These are phyloP conservation scores for Pelargonium nanum DNA, from an alignment of 345 rosid genomes.

Conservation along the genomic window DNA sequence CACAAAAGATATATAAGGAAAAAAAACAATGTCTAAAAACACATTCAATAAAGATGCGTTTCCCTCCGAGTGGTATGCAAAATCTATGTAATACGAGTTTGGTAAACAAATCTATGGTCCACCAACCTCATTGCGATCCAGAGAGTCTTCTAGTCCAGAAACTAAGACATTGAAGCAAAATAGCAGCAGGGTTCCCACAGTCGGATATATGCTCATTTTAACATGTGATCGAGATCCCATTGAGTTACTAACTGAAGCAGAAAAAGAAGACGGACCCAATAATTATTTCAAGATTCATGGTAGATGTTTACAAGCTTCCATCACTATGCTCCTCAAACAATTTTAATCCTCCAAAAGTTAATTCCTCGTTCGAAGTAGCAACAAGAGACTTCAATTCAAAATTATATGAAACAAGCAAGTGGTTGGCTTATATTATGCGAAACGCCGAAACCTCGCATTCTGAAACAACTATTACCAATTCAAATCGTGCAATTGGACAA, in stretches of 20 bases:
- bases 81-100: neutral
- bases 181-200: constrained; percentile 17
- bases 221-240: constrained; percentile 15
- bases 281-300: neutral
- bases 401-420: neutral
- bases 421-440: neutral
- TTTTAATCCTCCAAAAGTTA: neutral
- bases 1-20: neutral
- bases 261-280: neutral
- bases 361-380: neutral
- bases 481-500: neutral
- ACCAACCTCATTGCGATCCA: constrained; percentile 24
- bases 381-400: neutral
- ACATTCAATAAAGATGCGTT: neutral
- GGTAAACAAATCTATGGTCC: neutral
- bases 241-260: constrained; percentile 9
- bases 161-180: constrained; percentile 10
- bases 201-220: constrained; percentile 4
- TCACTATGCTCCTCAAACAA: neutral
- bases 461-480: neutral
- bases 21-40: neutral
- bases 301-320: neutral
- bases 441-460: neutral
- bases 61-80: too few relatives aligned
- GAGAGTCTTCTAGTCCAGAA: constrained; percentile 6